phyloP scores from a whole-genome alignment of 2,329 filamentous ascomycete species.

The Didymellaceae sp. region DNA sequence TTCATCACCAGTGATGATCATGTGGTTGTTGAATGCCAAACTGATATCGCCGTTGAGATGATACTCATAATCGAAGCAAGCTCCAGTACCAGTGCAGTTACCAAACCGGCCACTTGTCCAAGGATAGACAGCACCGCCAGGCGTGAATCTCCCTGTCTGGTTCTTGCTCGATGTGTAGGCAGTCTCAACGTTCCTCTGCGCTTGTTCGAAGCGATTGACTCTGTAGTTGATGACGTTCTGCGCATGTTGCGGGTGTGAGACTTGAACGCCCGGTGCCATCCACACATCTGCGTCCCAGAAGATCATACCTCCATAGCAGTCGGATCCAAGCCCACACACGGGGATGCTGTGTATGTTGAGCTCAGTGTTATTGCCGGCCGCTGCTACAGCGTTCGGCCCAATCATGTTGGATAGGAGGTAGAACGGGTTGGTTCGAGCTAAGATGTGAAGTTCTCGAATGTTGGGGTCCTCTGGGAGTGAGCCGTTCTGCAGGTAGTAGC shows the following conservation, averaged over 20 bases:
- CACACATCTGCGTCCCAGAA: conserved; percentile 72
- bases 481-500: conserved; percentile 64
- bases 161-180: conserved; percentile 66
- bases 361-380: conserved; percentile 55
- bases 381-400: conserved; percentile 60
- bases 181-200: conserved; percentile 64
- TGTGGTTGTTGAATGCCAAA: conserved; percentile 66
- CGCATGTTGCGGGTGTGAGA: conserved; percentile 67
- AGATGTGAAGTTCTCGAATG: conserved; percentile 64
- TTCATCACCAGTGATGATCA: conserved; percentile 65
- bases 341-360: conserved; percentile 69
- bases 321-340: conserved; percentile 71
- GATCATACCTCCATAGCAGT: conserved; percentile 71
- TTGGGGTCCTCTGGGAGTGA: conserved; percentile 63
- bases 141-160: conserved; percentile 61
- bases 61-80: conserved; percentile 75
- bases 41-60: conserved; percentile 75
- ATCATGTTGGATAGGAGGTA: conserved; percentile 64
- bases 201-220: conserved; percentile 64
- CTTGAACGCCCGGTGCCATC: conserved; percentile 71
- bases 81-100: conserved; percentile 68
- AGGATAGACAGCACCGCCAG: conserved; percentile 66
- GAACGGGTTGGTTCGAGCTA: conserved; percentile 62
- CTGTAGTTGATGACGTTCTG: conserved; percentile 71
- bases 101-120: conserved; percentile 73